A percentile compares a stretch with the other conserved stretches of the same genome.
Evolutionary conservation across 345 rosid genomes (phyloP).

Genomic region (thale cress (Arabidopsis thaliana)): DNA sequence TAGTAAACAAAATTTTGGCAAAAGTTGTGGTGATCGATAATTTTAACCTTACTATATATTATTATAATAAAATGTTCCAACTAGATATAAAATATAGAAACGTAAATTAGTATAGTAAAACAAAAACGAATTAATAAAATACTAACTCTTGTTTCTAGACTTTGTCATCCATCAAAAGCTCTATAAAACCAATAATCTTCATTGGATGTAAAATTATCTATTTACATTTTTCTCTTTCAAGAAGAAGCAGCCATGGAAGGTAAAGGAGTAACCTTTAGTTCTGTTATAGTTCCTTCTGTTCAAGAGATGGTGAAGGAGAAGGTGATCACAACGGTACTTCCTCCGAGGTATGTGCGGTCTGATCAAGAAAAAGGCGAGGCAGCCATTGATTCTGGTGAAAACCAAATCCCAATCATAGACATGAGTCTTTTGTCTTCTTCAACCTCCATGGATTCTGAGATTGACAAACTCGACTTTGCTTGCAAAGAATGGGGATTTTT

Average conservation of each 20-base stretch:
- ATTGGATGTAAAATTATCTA: background rate
- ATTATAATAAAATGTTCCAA: too few species aligned
- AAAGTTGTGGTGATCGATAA: too few species aligned
- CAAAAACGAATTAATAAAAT: too few species aligned
- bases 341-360: conserved; percentile 22
- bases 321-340: conserved; percentile 13
- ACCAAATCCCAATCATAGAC: conserved; percentile 32
- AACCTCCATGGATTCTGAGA: conserved; percentile 25
- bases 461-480: conserved; percentile 52
- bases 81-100: too few species aligned
- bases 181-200: background rate
- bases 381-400: background rate
- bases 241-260: conserved; percentile 20
- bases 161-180: too few species aligned
- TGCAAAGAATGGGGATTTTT: conserved; percentile 68
- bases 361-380: conserved; percentile 24
- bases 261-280: conserved; percentile 18
- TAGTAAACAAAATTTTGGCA: too few species aligned
- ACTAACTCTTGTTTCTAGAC: too few species aligned
- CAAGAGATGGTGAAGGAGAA: conserved; percentile 40
- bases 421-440: conserved; percentile 18
- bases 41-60: too few species aligned
- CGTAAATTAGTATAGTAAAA: too few species aligned
- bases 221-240: background rate
- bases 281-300: conserved; percentile 32